Evolutionary conservation across 306 rosid species (phyloP).

Genomic region (Casuarina cunninghamiana): DNA sequence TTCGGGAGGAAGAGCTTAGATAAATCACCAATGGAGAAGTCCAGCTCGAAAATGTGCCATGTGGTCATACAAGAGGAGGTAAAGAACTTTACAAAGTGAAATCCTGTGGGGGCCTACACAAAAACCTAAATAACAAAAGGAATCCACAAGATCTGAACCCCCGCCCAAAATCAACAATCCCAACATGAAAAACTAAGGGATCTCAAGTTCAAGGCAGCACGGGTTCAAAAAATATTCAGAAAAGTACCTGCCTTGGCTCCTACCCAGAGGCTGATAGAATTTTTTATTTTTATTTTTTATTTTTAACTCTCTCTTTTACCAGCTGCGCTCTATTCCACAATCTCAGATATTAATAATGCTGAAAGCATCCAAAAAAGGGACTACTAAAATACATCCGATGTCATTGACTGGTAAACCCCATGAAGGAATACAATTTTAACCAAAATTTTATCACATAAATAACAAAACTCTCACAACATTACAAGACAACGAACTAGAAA

Average conservation of each 20-base stretch:
- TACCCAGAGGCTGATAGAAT: neutral
- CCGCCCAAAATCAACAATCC: neutral
- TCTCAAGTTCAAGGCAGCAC: neutral
- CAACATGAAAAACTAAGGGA: neutral
- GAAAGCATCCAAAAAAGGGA: neutral
- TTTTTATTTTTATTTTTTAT: neutral
- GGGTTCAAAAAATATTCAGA: neutral
- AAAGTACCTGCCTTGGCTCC: neutral
- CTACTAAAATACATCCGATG: neutral
- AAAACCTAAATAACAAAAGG: neutral
- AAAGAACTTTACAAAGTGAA: neutral
- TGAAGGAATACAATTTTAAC: neutral
- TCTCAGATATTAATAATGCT: neutral
- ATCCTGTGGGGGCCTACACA: neutral
- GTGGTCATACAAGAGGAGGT: neutral
- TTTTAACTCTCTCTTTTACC: neutral
- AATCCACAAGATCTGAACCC: neutral
- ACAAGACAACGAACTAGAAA: neutral
- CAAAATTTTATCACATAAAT: neutral
- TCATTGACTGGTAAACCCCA: neutral
- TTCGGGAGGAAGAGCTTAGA: neutral
- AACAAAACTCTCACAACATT: neutral
- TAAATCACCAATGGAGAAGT: neutral
- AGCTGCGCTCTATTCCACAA: neutral
- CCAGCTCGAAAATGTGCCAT: neutral